A percentile compares a stretch with the other conserved stretches of the same genome.
Evolutionary conservation across 306 rosid genomes (phyloP).

Genomic region (Malus fusca): DNA sequence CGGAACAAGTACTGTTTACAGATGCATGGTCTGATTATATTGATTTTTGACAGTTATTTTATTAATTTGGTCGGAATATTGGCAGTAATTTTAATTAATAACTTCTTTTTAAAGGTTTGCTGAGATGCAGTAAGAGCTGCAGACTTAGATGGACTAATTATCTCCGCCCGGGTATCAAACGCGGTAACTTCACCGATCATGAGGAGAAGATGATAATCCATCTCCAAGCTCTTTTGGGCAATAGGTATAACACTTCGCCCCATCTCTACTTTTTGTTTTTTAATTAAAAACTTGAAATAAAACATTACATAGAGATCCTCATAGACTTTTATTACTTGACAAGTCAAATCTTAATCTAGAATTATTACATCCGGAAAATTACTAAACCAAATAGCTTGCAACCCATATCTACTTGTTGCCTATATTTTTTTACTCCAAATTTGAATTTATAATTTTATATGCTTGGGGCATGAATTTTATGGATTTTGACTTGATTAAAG

Average conservation of each 20-base stretch:
- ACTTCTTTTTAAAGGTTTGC: constrained; percentile 43
- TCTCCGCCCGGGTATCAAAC: constrained; percentile 81
- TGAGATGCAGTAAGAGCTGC: constrained; percentile 92
- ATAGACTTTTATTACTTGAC: not conserved
- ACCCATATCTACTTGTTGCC: not conserved
- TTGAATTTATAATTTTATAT: not conserved
- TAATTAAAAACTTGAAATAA: no score
- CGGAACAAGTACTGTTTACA: not conserved
- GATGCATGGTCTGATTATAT: not conserved
- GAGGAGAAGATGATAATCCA: constrained; percentile 89
- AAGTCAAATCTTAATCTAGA: not conserved
- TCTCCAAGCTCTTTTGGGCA: constrained; percentile 92
- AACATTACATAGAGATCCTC: not conserved
- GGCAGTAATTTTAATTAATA: not conserved
- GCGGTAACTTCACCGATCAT: constrained; percentile 71
- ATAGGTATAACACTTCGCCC: constrained; percentile 34
- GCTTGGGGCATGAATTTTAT: not conserved
- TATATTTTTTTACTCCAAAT: not conserved
- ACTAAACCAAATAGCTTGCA: not conserved
- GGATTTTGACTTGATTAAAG: not conserved
- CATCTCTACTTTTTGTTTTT: not conserved
- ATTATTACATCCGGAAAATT: not conserved
- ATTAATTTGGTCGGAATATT: not conserved
- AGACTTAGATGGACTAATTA: constrained; percentile 94
- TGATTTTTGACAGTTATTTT: not conserved